These are phyloP conservation scores for Penicillium sp. DNA, from an alignment of 2,329 filamentous ascomycete species.

Conservation along the genomic window DNA sequence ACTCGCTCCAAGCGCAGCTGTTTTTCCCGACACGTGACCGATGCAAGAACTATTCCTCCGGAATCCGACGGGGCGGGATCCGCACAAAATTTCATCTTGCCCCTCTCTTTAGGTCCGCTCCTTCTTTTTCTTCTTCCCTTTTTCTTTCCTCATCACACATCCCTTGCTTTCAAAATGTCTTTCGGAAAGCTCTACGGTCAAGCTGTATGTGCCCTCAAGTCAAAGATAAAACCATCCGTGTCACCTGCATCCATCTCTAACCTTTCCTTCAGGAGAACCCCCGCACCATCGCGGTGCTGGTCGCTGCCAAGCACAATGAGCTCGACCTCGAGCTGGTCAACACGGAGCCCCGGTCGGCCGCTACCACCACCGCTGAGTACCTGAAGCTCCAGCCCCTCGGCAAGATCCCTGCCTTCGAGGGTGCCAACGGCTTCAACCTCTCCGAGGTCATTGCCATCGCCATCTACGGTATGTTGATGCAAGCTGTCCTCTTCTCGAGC, in stretches of 20 bases:
- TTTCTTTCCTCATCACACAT: constrained; percentile 15
- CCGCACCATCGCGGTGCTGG: constrained; percentile 81
- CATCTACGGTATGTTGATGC: constrained; percentile 78
- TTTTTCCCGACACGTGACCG: constrained; percentile 21
- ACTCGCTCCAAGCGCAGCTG: constrained; percentile 5
- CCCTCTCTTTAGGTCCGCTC: constrained; percentile 10
- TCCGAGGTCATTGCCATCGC: constrained; percentile 90
- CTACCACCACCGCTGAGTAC: constrained; percentile 68
- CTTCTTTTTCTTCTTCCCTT: constrained; percentile 9
- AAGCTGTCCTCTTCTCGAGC: constrained; percentile 11
- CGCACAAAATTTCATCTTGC: constrained; percentile 21
- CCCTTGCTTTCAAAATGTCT: constrained; percentile 60
- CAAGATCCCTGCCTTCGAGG: constrained; percentile 90
- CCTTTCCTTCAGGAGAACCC: constrained; percentile 64
- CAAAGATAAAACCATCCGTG: background rate
- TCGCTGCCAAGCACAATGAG: constrained; percentile 95
- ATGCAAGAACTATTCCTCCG: constrained; percentile 17
- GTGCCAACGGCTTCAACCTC: constrained; percentile 83
- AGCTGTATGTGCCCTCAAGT: constrained; percentile 52
- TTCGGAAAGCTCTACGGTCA: constrained; percentile 97
- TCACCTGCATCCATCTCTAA: constrained; percentile 3
- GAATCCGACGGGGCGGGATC: constrained; percentile 7
- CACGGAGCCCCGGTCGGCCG: constrained; percentile 38
- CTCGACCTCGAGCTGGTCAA: constrained; percentile 83
- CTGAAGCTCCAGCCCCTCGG: constrained; percentile 77